Base-by-base conservation (phyloP, 129 eudicot species). In the Artemisia argyi region DNA sequence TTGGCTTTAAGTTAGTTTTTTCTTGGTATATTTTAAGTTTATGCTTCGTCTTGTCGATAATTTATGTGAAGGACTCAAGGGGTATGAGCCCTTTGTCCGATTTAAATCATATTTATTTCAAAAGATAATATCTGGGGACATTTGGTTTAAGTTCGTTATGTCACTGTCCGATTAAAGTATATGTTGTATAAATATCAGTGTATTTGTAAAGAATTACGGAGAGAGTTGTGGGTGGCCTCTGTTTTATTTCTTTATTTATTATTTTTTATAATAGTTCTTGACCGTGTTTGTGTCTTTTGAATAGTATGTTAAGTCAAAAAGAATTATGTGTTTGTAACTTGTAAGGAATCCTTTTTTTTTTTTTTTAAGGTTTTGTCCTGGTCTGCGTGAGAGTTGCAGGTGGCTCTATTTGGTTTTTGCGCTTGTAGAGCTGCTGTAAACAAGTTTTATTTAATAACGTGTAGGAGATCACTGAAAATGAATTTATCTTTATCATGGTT, bases 251-350 rank as follows among this genome's bases (percentile, higher is more conserved):
- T n/a, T 22, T 72, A 8, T 57, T 44, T 10, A 50, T 70, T 5
- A 2, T 26, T 14, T 26, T 20, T 12, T 39, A 39, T 39, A 39
- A 35, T 16, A 69, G 14, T 17, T 53, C 28, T 54, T 35, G 74
- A 17, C 64, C 11, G 11, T 69, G 52, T 69, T 69, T 52, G 17
- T 54, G 73, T 69, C 51, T 53, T 69, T 52, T 8, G 39, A 3
- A 11, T 56, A 18, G n/a, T 49, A 72, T 24, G 47, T 20, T 58
- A 58, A 9, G 11, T 46, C 7, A 64, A 72, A 22, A 65, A 63
- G 54, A 42, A 63, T 61, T 73, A 50, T 17, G 26, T 49, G 50
- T 44, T 19, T 48, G 42, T 48, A 62, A 16, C 50, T 13, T 16
- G 18, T 16, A 32, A 28, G 35, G 17, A 50, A 46, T 39, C 46